Evolutionary conservation across 2,329 filamentous ascomycete genomes (phyloP), one percentile per base, ranked within the genome.

Genomic region (Geoglossum cookeanum): DNA sequence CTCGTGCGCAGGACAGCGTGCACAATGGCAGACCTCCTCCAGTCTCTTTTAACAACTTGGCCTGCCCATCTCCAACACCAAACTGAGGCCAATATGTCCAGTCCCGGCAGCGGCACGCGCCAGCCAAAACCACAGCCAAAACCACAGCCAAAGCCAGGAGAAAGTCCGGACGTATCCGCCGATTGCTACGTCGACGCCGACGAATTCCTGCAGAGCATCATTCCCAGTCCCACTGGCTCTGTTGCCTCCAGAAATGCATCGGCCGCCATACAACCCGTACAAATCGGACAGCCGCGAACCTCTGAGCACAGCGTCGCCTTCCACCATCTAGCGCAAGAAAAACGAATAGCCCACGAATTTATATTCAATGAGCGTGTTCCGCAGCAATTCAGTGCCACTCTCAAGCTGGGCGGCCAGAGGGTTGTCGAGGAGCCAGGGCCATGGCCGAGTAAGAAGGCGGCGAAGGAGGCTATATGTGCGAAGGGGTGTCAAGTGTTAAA

Each of bases 381-480:
- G 32, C 49, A 53, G 32, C 27, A 11, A n/a, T 53, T 53, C 49
- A 37, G 49, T n/a, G 49, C 15, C 33, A 53, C 35, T 13, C 49
- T 53, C 30, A 22, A 15, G 1, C 30, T 53, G 15, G 32, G 32
- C 3, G 27, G 49, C 11, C n/a, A 22, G 15, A n/a, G 7, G 11
- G 60, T 60, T 3, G 62, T 62, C 9, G 32, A 60, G 6, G 49
- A 53, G 5, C 4, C 29, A 35, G 64, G 64, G 1, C 62, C 60
- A 15, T 71, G 65, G 60, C 61, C 62, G 6, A 70, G 64, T 44
- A 73, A 74, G 63, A 69, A 69, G 58, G 69, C 71, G 55, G 71
- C 70, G 0, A 73, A 71, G 58, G 72, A 74, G 58, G 67, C 63
- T 1, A 55, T 70, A 27, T 68, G 67, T 47, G 65, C 66, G 61